Evolutionary conservation across 176 grass and related monocot genomes (phyloP), one percentile per base, ranked within the genome.

Genomic region (Oryza coarctata): DNA sequence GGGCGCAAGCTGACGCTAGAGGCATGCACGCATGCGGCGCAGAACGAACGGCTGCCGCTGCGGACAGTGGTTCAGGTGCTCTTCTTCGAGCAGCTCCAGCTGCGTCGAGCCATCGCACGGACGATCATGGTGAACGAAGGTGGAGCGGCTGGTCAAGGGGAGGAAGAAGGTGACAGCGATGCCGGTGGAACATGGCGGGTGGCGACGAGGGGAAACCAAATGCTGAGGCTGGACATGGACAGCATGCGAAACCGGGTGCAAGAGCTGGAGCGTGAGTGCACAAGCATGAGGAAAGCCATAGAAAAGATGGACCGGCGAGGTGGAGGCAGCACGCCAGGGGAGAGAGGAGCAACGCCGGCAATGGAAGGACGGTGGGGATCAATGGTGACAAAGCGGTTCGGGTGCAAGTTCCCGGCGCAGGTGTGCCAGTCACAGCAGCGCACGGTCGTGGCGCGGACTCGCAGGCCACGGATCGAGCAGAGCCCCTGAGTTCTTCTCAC

Each of bases 1-100:
- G 90, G 91, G 11, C 93, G 90, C 30, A 99, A 99, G 82, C 80
- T 99, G 72, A 99, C 97, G 22, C 83, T 99, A 9, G 97, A 99
- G 82, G 97, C 97, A 28, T 99, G 93, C 83, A 91, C 93, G 9
- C 97, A 99, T 65, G 97, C 93, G 5, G 91, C 93, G 57, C 97
- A 99, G 87, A 96, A 99, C 20, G 97, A 99, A 25, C 89, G 97
- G 69, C 82, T 99, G 74, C 93, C 97, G 3, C 77, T 96, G 36
- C 85, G 97, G 64, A 90, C 97, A 7, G 93, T 99, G 1, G 97
- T 99, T 60, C 97, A 96, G 77, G 97, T 96, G 60, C 89, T 99
- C 38, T 99, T 99, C 90, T 99, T 99, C 87, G 97, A 99, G 87
- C 97, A 99, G 83, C 89, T 96, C 18, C 97, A 99, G 89, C 91